A percentile compares a stretch with the other conserved stretches of the same genome.
Conservation (phyloP, 2,329 filamentous ascomycete genomes). For the Ascochyta viciae-villosae region DNA sequence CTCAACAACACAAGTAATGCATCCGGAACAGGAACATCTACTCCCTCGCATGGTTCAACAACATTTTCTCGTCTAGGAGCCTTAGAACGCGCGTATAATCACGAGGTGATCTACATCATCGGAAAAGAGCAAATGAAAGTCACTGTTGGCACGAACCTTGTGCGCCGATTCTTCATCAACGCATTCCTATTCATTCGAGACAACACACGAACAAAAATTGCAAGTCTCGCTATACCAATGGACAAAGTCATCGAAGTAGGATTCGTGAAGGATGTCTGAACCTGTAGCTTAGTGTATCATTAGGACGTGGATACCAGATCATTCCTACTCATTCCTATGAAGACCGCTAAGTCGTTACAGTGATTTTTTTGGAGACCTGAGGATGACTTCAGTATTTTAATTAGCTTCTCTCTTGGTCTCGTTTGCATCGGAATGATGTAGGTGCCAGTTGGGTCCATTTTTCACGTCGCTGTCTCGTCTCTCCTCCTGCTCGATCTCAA, state of each 20-base stretch:
- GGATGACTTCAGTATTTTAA: no score
- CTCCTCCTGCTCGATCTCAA: no score
- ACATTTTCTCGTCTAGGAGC: slow-evolving; percentile 40
- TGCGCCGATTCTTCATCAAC: slow-evolving; percentile 58
- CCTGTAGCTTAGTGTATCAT: no score
- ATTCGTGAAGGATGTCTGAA: slow-evolving; percentile 70
- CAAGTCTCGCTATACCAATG: slow-evolving; percentile 65
- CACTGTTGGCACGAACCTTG: slow-evolving; percentile 48
- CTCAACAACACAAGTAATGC: background rate
- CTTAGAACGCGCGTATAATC: slow-evolving; percentile 54
- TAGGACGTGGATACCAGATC: no score
- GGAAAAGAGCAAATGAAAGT: slow-evolving; percentile 61
- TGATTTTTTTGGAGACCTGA: no score
- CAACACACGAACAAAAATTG: slow-evolving; percentile 71
- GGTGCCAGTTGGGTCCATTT: no score
- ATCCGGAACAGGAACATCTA: slow-evolving; percentile 1
- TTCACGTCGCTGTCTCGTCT: no score
- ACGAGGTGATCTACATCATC: slow-evolving; percentile 60
- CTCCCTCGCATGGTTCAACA: slow-evolving; percentile 25
- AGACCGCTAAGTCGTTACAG: no score
- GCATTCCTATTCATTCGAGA: slow-evolving; percentile 71
- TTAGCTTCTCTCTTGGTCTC: no score
- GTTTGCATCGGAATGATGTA: no score
- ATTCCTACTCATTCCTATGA: no score
- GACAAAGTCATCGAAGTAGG: slow-evolving; percentile 72